Evolutionary conservation across 345 rosid genomes (phyloP).

Genomic region (Hibiscus trionum): DNA sequence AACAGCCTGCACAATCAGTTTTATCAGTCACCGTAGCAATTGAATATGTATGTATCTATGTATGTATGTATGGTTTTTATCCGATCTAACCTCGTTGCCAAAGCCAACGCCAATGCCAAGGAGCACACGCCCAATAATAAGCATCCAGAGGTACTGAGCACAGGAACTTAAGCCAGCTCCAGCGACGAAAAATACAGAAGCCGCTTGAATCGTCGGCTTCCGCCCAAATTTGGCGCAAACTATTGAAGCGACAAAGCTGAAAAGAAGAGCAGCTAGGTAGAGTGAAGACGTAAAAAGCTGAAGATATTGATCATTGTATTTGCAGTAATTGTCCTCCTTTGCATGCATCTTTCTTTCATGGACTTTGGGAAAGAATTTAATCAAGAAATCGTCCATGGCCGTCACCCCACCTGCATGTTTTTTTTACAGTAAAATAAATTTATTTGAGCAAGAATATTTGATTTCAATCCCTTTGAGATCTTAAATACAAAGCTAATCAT

Average conservation of each 20-base stretch:
- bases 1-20: slow-evolving; percentile 10
- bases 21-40: slow-evolving; percentile 17
- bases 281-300: slow-evolving; percentile 51
- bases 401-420: slow-evolving; percentile 47
- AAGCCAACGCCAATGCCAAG: slow-evolving; percentile 32
- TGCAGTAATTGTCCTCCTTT: slow-evolving; percentile 47
- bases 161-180: too few relatives aligned
- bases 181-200: too few relatives aligned
- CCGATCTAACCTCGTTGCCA: too few relatives aligned
- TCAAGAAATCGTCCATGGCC: slow-evolving; percentile 46
- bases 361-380: slow-evolving; percentile 33
- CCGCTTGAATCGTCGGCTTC: slow-evolving; percentile 32
- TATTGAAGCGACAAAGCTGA: slow-evolving; percentile 35
- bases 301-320: slow-evolving; percentile 30
- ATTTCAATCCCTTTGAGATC: too few relatives aligned
- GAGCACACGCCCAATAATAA: not conserved
- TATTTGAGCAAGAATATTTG: too few relatives aligned
- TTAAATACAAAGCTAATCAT: too few relatives aligned
- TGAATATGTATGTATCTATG: too few relatives aligned
- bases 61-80: too few relatives aligned
- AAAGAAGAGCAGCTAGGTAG: slow-evolving; percentile 35
- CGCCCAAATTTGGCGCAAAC: not conserved
- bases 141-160: too few relatives aligned
- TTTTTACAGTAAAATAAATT: too few relatives aligned
- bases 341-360: slow-evolving; percentile 32